phyloP scores from a whole-genome alignment of 1,139 yeast genomes.

The Geotrichum carabidarum region DNA sequence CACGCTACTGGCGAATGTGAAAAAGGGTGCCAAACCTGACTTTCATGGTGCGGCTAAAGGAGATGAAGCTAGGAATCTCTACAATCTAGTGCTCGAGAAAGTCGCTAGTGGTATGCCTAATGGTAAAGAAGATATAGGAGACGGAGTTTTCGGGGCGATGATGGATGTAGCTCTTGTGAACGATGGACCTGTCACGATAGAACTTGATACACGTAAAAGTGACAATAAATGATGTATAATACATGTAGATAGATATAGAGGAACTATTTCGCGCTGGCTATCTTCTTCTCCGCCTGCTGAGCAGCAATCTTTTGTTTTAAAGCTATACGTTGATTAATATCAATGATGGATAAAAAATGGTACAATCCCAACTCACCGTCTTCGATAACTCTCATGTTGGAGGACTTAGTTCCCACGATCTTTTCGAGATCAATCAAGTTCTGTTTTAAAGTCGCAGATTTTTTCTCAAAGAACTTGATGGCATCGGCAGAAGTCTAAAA shows the following conservation, averaged over 20 bases:
- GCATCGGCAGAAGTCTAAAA: slow-evolving; percentile 53
- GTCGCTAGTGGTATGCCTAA: slow-evolving; percentile 46
- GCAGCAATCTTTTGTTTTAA: slow-evolving; percentile 16
- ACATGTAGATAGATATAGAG: neutral
- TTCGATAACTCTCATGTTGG: slow-evolving; percentile 35
- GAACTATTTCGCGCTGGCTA: neutral
- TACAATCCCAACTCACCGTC: slow-evolving; percentile 25
- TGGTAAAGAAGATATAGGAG: slow-evolving; percentile 63
- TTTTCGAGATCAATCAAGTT: slow-evolving; percentile 72
- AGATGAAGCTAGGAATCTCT: slow-evolving; percentile 60
- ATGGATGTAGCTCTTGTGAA: slow-evolving; percentile 86
- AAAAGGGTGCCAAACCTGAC: slow-evolving; percentile 90
- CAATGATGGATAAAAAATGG: neutral
- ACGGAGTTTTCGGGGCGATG: slow-evolving; percentile 94
- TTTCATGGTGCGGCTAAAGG: slow-evolving; percentile 86
- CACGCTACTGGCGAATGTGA: slow-evolving; percentile 76
- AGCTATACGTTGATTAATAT: slow-evolving; percentile 1
- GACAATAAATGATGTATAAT: slow-evolving; percentile 8
- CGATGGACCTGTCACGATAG: slow-evolving; percentile 78
- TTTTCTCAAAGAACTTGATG: slow-evolving; percentile 62
- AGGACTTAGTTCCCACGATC: slow-evolving; percentile 46
- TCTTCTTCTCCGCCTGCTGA: slow-evolving; percentile 13
- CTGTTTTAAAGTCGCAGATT: slow-evolving; percentile 64
- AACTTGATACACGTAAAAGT: slow-evolving; percentile 55
- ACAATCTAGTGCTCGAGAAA: slow-evolving; percentile 53